Evolutionary conservation across 805 yeast genomes (phyloP), one percentile per base, ranked within the genome.

Genomic region (Yamadazyma insecticola): DNA sequence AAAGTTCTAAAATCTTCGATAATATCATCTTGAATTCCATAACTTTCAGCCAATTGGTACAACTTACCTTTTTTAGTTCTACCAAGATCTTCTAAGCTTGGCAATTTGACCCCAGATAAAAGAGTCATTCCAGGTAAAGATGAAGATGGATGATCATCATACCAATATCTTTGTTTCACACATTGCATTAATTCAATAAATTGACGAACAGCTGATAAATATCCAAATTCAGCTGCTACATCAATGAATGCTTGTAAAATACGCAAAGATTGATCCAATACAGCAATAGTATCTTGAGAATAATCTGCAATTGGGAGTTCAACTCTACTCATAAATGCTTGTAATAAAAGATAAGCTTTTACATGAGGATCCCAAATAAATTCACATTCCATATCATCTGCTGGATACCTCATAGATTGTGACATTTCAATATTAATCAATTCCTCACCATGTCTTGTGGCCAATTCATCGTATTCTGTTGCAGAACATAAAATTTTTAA

Each of bases 271-370:
- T 92, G 98, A 50, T 94, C 99, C 35, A 92, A 63, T 7, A 92
- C 95, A 0, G 97, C 80, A 10, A 88, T 76, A 0, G 96, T 88
- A 56, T 92, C 98, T 51, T 90, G 97, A 7, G 82, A 69, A 52
- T 92, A 92, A 65, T 92, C 99, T 0, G 95, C 94, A 48, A 92
- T 85, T 2, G 97, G 98, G 28, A 92, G 63, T 37, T 85, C 92
- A 5, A 76, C 63, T 28, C 88, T 60, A 22, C 74, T 62, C 72
- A 84, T 74, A 45, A 70, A 80, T 0, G 90, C 89, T 51, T 84
- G 92, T 6, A 83, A 50, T 43, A 84, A 66, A 39, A 84, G 60
- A 45, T 70, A 84, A 2, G 87, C 77, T 51, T 84, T 84, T 42
- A 84, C 84, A 52, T 84, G 94, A 4, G 94, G 92, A 51, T 88